phyloP scores from a whole-genome alignment of 2,329 filamentous ascomycete species.

The Penicillium sp. region DNA sequence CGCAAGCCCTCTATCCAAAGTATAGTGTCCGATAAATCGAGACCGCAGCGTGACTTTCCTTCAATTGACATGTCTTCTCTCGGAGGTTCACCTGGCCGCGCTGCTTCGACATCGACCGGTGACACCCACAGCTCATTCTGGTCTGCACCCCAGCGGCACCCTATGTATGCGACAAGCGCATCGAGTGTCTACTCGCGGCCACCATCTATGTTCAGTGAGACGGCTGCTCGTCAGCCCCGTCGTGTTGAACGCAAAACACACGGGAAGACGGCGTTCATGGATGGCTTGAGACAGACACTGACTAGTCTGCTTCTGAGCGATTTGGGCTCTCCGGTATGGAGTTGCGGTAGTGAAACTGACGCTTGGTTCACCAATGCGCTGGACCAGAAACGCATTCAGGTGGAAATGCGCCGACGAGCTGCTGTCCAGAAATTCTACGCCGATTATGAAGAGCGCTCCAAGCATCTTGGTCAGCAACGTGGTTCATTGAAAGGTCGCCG shows the following conservation, averaged over 20 bases:
- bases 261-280: conserved; percentile 75
- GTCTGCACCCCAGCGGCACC: conserved; percentile 75
- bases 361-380: conserved; percentile 66
- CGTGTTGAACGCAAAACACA: conserved; percentile 47
- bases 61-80: conserved; percentile 59
- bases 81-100: conserved; percentile 61
- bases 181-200: conserved; percentile 54
- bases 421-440: conserved; percentile 38
- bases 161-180: conserved; percentile 61
- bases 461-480: conserved; percentile 22
- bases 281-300: conserved; percentile 72
- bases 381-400: conserved; percentile 48
- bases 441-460: conserved; percentile 33
- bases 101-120: conserved; percentile 66
- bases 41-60: conserved; percentile 54
- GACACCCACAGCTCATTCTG: conserved; percentile 81
- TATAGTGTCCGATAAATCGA: conserved; percentile 66
- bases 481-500: conserved; percentile 24
- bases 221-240: conserved; percentile 29
- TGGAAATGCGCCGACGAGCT: conserved; percentile 40
- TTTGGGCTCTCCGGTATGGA: conserved; percentile 79
- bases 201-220: conserved; percentile 42
- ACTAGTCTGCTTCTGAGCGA: conserved; percentile 86
- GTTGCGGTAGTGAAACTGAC: conserved; percentile 90
- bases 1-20: conserved; percentile 68